These are phyloP conservation scores for Rickenella mellea DNA, from an alignment of 768 basidiomycete genomes.

Conservation along the genomic window DNA sequence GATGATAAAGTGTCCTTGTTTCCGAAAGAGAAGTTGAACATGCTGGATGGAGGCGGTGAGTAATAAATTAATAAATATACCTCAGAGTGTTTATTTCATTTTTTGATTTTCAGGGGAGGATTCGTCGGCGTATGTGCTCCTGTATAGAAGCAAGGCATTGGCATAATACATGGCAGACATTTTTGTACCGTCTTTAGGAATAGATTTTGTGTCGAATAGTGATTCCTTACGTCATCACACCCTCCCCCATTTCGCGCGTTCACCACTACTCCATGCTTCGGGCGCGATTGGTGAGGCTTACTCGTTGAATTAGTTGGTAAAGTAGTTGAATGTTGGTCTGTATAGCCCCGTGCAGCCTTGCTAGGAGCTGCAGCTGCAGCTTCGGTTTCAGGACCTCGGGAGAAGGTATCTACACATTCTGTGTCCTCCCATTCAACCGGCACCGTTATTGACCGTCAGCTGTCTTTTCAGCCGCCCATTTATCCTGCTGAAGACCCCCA, in stretches of 20 bases:
- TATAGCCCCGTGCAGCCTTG: background rate
- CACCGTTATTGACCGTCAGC: too few species aligned
- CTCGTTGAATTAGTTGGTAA: too few species aligned
- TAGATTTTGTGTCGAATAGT: too few species aligned
- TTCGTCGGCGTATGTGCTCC: conserved; percentile 79
- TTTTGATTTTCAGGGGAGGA: conserved; percentile 56
- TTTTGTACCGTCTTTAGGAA: too few species aligned
- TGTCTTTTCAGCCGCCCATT: conserved; percentile 62
- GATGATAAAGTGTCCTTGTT: conserved; percentile 90
- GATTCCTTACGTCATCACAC: too few species aligned
- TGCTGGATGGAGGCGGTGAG: conserved; percentile 79
- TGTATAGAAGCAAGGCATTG: conserved; percentile 64
- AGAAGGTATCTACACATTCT: too few species aligned
- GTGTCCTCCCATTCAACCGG: too few species aligned
- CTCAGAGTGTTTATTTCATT: background rate
- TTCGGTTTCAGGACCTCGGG: background rate
- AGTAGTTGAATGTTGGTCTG: background rate
- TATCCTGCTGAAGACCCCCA: conserved; percentile 59
- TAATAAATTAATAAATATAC: background rate
- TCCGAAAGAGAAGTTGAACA: conserved; percentile 71
- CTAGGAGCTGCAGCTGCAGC: background rate
- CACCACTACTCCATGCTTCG: too few species aligned
- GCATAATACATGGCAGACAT: too few species aligned
- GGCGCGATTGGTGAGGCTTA: too few species aligned
- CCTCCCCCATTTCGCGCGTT: too few species aligned